Evolutionary conservation across 1,284 basidiomycete species (phyloP).

Genomic region (Microbotryum lychnidis-dioicae): DNA sequence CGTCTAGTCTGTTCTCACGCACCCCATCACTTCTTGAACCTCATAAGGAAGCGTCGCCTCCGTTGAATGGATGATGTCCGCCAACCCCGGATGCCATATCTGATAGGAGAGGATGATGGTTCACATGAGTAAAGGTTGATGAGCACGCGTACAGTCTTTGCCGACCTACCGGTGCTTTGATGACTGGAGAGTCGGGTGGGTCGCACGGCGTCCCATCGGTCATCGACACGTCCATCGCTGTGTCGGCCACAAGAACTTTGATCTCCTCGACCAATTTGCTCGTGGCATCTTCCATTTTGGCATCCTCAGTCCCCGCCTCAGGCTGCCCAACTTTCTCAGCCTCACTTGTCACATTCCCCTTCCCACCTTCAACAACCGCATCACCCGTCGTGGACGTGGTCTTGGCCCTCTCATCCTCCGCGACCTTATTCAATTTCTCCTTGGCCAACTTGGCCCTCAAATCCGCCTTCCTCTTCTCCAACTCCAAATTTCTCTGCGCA

Average conservation of each 20-base stretch:
- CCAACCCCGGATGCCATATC: slow-evolving; percentile 67
- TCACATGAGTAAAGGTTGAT: not conserved
- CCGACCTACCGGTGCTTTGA: not conserved
- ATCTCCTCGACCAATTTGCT: slow-evolving; percentile 38
- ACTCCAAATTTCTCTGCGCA: slow-evolving; percentile 13
- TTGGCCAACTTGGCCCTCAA: slow-evolving; percentile 46
- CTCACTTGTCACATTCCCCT: slow-evolving; percentile 51
- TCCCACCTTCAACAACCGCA: slow-evolving; percentile 51
- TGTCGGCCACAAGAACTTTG: slow-evolving; percentile 10
- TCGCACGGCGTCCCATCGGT: not conserved
- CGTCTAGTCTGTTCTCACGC: slow-evolving; percentile 32
- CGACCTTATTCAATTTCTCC: slow-evolving; percentile 12
- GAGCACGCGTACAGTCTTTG: no score
- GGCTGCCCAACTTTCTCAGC: slow-evolving; percentile 42
- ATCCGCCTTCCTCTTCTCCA: slow-evolving; percentile 16
- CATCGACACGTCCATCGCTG: slow-evolving; percentile 15
- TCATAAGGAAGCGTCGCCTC: slow-evolving; percentile 57
- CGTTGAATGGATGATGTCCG: slow-evolving; percentile 60
- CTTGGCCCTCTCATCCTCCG: not conserved
- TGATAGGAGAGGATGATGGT: not conserved
- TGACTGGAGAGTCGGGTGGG: not conserved
- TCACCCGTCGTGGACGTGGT: not conserved
- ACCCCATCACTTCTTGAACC: slow-evolving; percentile 63
- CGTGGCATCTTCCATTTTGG: slow-evolving; percentile 6
- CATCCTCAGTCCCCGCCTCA: slow-evolving; percentile 31